Evolutionary conservation across 768 basidiomycete genomes (phyloP).

Genomic region (Amanita inopinata): DNA sequence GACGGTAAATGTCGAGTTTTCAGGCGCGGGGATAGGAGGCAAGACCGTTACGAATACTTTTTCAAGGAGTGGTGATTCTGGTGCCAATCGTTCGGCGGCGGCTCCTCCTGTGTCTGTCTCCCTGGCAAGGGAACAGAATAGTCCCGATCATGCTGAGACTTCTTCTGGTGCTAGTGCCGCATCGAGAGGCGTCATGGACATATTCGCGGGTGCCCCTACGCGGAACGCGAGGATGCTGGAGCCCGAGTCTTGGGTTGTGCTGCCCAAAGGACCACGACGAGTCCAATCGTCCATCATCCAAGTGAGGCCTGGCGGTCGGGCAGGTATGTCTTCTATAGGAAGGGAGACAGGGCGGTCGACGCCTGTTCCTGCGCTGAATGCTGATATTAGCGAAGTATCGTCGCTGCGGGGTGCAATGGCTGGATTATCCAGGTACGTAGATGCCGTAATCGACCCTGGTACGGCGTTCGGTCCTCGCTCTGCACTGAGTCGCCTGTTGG

Average conservation of each 20-base stretch:
- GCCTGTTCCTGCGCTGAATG: not conserved
- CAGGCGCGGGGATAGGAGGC: slow-evolving; percentile 41
- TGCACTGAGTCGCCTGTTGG: slow-evolving; percentile 2
- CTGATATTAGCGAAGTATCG: slow-evolving; percentile 8
- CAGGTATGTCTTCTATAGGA: no score
- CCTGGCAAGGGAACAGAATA: slow-evolving; percentile 3
- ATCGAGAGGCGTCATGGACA: slow-evolving; percentile 53
- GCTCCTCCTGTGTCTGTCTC: slow-evolving; percentile 3
- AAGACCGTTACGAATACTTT: slow-evolving; percentile 31
- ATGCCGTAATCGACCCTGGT: slow-evolving; percentile 60
- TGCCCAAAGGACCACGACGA: slow-evolving; percentile 23
- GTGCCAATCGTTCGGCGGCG: slow-evolving; percentile 9
- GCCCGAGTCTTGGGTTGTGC: slow-evolving; percentile 71
- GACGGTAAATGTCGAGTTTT: slow-evolving; percentile 96
- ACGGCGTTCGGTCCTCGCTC: slow-evolving; percentile 40
- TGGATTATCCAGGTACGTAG: slow-evolving; percentile 56
- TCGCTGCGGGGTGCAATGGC: slow-evolving; percentile 15
- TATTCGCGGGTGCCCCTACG: slow-evolving; percentile 84
- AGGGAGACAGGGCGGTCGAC: not conserved
- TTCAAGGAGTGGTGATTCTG: slow-evolving; percentile 3
- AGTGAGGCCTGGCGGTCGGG: no score
- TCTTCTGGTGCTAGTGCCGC: slow-evolving; percentile 1
- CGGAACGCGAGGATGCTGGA: slow-evolving; percentile 18
- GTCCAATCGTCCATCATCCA: slow-evolving; percentile 18
- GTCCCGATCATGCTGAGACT: not conserved